Evolutionary conservation across 768 basidiomycete genomes (phyloP), one percentile per base, ranked within the genome.

Genomic region (Butyriboletus loyo): DNA sequence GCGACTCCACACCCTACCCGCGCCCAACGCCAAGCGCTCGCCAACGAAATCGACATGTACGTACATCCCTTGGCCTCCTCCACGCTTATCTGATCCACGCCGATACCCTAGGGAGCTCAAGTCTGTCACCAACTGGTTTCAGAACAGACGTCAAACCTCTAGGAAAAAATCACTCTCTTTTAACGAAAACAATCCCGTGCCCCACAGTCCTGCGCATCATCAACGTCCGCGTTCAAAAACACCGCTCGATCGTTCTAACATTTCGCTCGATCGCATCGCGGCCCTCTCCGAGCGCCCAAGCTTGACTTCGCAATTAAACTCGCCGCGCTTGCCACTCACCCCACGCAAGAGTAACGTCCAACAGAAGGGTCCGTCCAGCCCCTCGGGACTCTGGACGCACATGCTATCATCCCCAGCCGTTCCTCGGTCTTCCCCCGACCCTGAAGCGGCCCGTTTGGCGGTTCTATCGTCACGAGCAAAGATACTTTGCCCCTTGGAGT

Each of bases 111-210:
- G 84, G 84, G 83, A 85, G 64, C 74, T 78, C 27, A 84, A 83
- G 59, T 84, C 83, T 1, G 83, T 85, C 48, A 85, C 86, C 11
- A 85, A 88, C 45, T 90, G 88, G 88, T 89, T 89, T 65, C 88
- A 90, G 67, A 89, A 90, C 69, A 87, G 80, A 69, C 84, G 87
- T 19, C 86, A 89, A 59, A 84, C 66, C 17, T 59, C 58, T 11
- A 59, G 61, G 48, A 65, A 43, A 44, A 69, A 62, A 52, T 60
- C 58, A 1, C 53, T 28, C 38, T 41, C 56, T 5, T 56, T 38
- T 36, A 62, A 49, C 31, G 69, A 70, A 48, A 71, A 69, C 50
- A 35, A 53, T n/a, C 57, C 48, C 13, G 21, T 21, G 19, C 32
- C 36, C 1, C 39, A 50, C 19, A 59, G 58, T 44, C 57, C 51